Base-by-base conservation (phyloP, 108 stramenopile species). In the Bacterosira constricta region DNA sequence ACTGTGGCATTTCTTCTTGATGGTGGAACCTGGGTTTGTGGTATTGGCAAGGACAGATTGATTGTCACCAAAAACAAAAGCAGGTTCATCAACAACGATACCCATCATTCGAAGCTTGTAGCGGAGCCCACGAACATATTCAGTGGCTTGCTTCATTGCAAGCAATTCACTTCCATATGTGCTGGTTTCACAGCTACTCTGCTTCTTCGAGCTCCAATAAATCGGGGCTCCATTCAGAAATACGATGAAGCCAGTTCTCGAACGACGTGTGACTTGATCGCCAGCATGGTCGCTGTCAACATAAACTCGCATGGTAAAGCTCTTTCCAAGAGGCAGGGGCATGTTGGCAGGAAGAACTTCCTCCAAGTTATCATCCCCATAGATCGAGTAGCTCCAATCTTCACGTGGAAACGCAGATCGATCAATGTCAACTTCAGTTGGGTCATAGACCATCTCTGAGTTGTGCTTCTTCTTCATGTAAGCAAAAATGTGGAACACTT, bases 31-130 rank as follows among this genome's bases (percentile, higher is more conserved):
- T 5, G 83, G 83, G 2, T 66, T 49, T 1, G 53, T 63, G 8
- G 80, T 54, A 35, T 77, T 83, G 6, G 37, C 57, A 11, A 83
- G 46, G 3, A 86, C 86, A 11, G 58, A 29, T 52, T 68, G 41
- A 53, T 86, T 86, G 55, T 26, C 81, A 2, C 45, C 84, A 75
- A 21, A 82, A n/a, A n/a, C n/a, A n/a, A n/a, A n/a, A n/a, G n/a
- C n/a, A n/a, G n/a, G n/a, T n/a, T n/a, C n/a, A n/a, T n/a, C n/a
- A 81, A 54, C 17, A 4, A 59, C 64, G 6, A 83, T 67, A 13
- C 83, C 86, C 83, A 81, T 73, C 75, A 83, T 85, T 6, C 84
- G 54, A 6, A 84, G 44, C 67, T 85, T 88, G 59, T 83, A 88
- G 45, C 84, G 46, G 4, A 88, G 18, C 4, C 83, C 85, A 44